A percentile compares a stretch with the other conserved stretches of the same genome.
phyloP scores from a whole-genome alignment of 306 rosid species.

The Corylus heterophylla region DNA sequence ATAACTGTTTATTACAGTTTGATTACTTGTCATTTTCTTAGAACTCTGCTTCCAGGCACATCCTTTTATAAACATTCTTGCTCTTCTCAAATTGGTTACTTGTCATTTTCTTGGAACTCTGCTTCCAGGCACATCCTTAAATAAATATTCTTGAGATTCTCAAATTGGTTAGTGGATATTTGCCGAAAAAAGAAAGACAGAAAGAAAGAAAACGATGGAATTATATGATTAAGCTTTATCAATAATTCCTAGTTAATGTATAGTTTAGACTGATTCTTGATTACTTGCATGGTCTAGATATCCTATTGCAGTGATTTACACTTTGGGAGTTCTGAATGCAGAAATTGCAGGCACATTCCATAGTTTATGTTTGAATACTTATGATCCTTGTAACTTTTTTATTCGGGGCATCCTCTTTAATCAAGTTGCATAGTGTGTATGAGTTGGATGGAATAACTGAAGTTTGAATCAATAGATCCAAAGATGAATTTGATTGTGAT shows the following conservation, averaged over 20 bases:
- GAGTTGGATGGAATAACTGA: not conserved
- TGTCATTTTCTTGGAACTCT: not conserved
- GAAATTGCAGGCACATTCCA: not conserved
- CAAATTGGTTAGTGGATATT: not conserved
- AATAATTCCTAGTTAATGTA: not conserved
- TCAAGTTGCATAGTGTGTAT: not conserved
- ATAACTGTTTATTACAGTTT: not conserved
- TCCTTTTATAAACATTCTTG: not conserved
- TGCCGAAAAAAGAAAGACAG: not conserved
- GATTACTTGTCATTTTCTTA: slow-evolving; percentile 8
- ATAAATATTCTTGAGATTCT: not conserved
- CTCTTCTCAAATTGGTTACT: not conserved
- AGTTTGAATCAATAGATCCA: not conserved
- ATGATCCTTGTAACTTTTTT: too few relatives aligned
- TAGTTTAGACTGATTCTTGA: not conserved
- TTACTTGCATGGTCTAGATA: not conserved
- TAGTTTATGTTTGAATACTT: not conserved
- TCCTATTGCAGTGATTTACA: not conserved
- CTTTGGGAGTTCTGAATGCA: not conserved
- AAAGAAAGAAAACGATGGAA: not conserved
- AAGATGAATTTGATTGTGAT: not conserved
- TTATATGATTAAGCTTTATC: not conserved
- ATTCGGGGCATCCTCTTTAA: not conserved
- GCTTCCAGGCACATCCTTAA: not conserved
- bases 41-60: slow-evolving; percentile 4